phyloP scores from a whole-genome alignment of 2,329 filamentous ascomycete genomes.

The Phoma sp. region DNA sequence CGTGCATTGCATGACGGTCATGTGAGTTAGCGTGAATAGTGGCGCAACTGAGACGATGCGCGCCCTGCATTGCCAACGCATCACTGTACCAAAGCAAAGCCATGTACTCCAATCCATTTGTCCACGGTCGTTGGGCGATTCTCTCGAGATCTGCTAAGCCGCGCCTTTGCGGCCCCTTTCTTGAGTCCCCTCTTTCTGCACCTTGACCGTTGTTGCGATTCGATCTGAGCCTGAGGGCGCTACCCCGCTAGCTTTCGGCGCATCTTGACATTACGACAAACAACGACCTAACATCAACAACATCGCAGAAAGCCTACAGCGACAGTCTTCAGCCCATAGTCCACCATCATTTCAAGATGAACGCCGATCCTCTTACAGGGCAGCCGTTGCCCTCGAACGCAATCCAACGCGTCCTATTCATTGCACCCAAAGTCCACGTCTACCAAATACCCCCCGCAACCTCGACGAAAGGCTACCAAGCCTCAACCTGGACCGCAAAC shows the following conservation, averaged over 20 bases:
- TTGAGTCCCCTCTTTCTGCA: constrained; percentile 22
- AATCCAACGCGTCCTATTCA: constrained; percentile 84
- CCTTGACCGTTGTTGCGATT: constrained; percentile 11
- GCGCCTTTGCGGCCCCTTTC: constrained; percentile 23
- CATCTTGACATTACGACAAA: constrained; percentile 4
- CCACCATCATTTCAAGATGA: constrained; percentile 54
- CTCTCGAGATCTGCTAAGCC: constrained; percentile 27
- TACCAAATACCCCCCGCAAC: constrained; percentile 85
- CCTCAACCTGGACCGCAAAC: constrained; percentile 75
- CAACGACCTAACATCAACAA: neutral
- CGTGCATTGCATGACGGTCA: constrained; percentile 18
- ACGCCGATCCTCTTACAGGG: constrained; percentile 75
- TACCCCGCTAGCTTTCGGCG: constrained; percentile 26
- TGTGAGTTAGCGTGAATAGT: constrained; percentile 14
- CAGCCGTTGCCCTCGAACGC: constrained; percentile 72
- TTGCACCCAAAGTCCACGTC: constrained; percentile 76
- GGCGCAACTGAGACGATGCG: constrained; percentile 15
- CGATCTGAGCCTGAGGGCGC: constrained; percentile 13
- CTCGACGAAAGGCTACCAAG: constrained; percentile 79
- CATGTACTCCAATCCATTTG: constrained; percentile 39
- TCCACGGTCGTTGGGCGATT: constrained; percentile 38
- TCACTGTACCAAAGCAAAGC: constrained; percentile 36
- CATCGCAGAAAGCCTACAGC: neutral
- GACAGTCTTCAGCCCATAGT: neutral
- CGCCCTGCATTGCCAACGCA: constrained; percentile 43